These are phyloP conservation scores for Hypomontagnella monticulosa DNA, from an alignment of 495 filamentous ascomycete species.

Conservation along the genomic window DNA sequence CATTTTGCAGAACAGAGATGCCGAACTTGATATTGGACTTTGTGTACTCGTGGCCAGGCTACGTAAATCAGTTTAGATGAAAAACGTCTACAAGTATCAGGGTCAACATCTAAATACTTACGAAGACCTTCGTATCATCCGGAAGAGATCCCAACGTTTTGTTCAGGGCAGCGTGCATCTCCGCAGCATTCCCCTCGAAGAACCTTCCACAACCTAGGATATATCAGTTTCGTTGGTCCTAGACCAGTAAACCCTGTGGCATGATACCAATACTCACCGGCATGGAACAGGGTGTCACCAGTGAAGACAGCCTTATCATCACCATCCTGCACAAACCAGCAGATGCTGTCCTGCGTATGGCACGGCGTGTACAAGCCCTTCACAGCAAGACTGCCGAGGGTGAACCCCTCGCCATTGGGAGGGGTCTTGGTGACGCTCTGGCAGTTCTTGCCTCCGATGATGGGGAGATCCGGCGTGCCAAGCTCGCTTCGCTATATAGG, in stretches of 20 bases:
- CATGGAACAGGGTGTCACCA: conserved; percentile 95
- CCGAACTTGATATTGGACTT: conserved; percentile 92
- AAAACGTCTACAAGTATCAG: background rate
- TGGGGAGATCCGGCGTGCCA: conserved; percentile 62
- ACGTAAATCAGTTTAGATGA: background rate
- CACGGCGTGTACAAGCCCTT: conserved; percentile 95
- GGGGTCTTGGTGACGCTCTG: conserved; percentile 79
- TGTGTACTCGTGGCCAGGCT: conserved; percentile 98
- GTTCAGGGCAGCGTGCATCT: conserved; percentile 95
- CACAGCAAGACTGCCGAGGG: conserved; percentile 85
- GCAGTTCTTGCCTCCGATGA: conserved; percentile 92
- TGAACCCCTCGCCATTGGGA: conserved; percentile 77
- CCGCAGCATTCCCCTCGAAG: conserved; percentile 88
- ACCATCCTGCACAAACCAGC: conserved; percentile 83
- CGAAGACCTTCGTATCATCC: conserved; percentile 93
- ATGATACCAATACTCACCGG: conserved; percentile 64
- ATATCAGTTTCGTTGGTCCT: conserved; percentile 4
- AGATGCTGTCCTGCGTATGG: conserved; percentile 98
- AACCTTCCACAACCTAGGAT: conserved; percentile 88
- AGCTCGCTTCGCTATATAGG: conserved; percentile 71
- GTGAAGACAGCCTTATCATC: conserved; percentile 89
- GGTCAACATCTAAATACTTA: conserved; percentile 52
- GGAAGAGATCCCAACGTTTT: conserved; percentile 81
- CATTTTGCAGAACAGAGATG: conserved; percentile 73
- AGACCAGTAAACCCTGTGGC: background rate